These are phyloP conservation scores for Oryza longistaminata DNA, from an alignment of 176 grass and related monocot species.

Conservation along the genomic window DNA sequence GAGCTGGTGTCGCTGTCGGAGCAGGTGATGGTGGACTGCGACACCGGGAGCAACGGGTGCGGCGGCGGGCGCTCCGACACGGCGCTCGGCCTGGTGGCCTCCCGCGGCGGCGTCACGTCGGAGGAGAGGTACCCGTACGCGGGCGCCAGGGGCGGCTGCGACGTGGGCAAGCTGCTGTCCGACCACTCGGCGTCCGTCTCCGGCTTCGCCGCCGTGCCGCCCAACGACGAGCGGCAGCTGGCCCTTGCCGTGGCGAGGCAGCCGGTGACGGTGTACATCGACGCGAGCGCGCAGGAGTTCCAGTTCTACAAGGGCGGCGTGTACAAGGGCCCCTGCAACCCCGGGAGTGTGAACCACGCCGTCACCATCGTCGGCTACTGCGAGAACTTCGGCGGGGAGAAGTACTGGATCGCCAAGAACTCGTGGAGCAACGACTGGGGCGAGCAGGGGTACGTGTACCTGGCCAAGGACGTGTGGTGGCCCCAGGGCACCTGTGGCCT, in stretches of 20 bases:
- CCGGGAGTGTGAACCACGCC: constrained; percentile 38
- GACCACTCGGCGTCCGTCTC: not conserved
- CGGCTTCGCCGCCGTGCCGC: not conserved
- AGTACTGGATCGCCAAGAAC: constrained; percentile 61
- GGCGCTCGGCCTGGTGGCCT: constrained; percentile 19
- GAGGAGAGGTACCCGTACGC: not conserved
- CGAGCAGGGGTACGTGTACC: constrained; percentile 41
- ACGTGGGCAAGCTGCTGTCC: not conserved
- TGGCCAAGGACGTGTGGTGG: constrained; percentile 40
- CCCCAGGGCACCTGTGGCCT: constrained; percentile 43
- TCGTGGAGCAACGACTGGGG: constrained; percentile 60
- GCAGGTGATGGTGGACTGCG: constrained; percentile 41
- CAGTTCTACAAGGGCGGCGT: constrained; percentile 55
- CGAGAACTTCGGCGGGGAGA: constrained; percentile 17
- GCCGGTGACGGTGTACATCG: constrained; percentile 51
- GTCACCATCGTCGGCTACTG: constrained; percentile 55
- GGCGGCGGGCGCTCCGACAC: not conserved
- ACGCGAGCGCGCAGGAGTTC: constrained; percentile 19
- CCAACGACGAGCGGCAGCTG: constrained; percentile 33
- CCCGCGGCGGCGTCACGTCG: constrained; percentile 17
- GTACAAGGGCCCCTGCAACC: constrained; percentile 33
- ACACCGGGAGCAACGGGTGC: constrained; percentile 13
- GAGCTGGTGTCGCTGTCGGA: constrained; percentile 33
- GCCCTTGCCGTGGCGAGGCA: constrained; percentile 45
- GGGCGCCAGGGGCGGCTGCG: not conserved